Conservation (phyloP, 2,329 filamentous ascomycete genomes). For the Paecilomyces sp. region DNA sequence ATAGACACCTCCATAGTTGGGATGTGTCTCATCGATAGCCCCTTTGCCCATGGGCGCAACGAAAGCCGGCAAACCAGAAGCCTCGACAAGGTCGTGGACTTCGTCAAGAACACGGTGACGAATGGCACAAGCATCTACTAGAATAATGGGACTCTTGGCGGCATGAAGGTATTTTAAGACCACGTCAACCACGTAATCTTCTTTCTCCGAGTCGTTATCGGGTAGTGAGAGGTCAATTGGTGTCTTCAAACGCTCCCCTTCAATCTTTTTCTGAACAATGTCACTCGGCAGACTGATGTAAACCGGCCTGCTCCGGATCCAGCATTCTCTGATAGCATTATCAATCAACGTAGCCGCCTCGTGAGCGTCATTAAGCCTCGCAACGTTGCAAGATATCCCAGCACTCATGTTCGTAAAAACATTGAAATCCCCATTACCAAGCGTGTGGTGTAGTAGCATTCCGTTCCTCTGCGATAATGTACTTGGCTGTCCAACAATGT, state of each 20-base stretch:
- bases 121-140: slow-evolving; percentile 75
- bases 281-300: slow-evolving; percentile 52
- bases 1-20: slow-evolving; percentile 73
- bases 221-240: slow-evolving; percentile 59
- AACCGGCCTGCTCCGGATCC: slow-evolving; percentile 47
- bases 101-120: slow-evolving; percentile 66
- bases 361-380: slow-evolving; percentile 39
- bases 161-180: slow-evolving; percentile 63
- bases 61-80: slow-evolving; percentile 68
- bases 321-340: slow-evolving; percentile 41
- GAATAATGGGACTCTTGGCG: slow-evolving; percentile 65
- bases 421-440: slow-evolving; percentile 52
- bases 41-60: slow-evolving; percentile 83
- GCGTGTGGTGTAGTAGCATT: slow-evolving; percentile 56
- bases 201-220: slow-evolving; percentile 60
- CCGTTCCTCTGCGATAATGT: slow-evolving; percentile 38
- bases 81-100: slow-evolving; percentile 62
- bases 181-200: slow-evolving; percentile 70
- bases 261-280: slow-evolving; percentile 60
- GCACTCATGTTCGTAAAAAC: slow-evolving; percentile 45
- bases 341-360: slow-evolving; percentile 47
- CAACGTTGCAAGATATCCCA: slow-evolving; percentile 45
- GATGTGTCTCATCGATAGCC: slow-evolving; percentile 65
- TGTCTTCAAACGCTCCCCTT: slow-evolving; percentile 60
- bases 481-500: slow-evolving; percentile 50